Conservation (phyloP, 2,329 filamentous ascomycete genomes). For the Macrophomina pseudophaseolina region DNA sequence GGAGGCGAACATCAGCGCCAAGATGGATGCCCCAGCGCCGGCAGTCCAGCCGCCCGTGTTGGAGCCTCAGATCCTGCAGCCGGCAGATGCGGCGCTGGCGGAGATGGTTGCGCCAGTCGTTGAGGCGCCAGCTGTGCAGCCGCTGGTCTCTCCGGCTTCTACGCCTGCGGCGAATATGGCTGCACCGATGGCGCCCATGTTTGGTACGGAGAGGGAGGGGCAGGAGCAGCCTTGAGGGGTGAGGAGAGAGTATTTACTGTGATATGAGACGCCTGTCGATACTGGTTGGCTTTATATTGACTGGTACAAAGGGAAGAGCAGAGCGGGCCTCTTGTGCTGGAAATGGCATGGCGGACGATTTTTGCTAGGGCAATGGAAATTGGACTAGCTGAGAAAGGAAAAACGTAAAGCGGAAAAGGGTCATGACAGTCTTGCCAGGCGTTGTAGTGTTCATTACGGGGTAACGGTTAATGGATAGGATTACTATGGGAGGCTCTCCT, state of each 20-base stretch:
- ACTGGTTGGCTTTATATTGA: not conserved
- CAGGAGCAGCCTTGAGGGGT: not conserved
- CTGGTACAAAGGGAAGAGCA: not conserved
- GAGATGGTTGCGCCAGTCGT: not conserved
- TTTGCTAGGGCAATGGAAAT: not conserved
- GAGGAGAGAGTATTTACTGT: not conserved
- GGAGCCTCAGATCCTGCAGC: not conserved
- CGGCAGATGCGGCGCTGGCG: not conserved
- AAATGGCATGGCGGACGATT: not conserved
- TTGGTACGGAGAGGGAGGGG: not conserved
- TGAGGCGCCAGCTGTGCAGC: not conserved
- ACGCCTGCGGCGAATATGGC: conserved; percentile 6
- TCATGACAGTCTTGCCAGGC: not conserved
- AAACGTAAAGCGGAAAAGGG: conserved; percentile 10
- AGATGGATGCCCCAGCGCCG: not conserved
- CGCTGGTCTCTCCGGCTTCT: not conserved
- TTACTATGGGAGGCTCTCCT: not conserved
- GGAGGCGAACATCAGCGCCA: not conserved
- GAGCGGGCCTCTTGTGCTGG: not conserved
- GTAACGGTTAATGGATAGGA: conserved; percentile 6
- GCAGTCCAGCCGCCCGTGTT: conserved; percentile 9
- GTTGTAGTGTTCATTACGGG: conserved; percentile 1
- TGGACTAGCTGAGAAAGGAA: not conserved
- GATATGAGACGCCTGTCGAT: not conserved
- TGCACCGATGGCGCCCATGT: conserved; percentile 18